phyloP scores from a whole-genome alignment of 306 rosid species.

The Acmispon strigosus region DNA sequence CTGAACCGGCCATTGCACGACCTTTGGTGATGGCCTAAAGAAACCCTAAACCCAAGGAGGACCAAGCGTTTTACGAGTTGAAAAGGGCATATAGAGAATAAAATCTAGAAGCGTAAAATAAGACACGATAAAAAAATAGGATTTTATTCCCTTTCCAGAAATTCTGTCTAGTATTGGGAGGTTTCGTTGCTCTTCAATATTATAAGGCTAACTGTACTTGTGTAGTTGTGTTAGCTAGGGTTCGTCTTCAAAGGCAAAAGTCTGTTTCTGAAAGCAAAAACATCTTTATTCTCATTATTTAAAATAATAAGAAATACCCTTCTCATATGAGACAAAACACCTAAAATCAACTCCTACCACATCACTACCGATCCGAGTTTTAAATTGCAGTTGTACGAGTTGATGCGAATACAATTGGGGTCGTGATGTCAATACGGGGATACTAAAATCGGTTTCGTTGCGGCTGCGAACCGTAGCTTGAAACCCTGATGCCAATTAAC shows the following conservation, averaged over 20 bases:
- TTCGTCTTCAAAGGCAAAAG: neutral
- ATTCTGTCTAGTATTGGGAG: conserved; percentile 13
- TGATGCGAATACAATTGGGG: too few species aligned
- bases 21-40: conserved; percentile 31
- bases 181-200: neutral
- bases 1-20: conserved; percentile 81
- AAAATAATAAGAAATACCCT: too few species aligned
- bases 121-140: conserved; percentile 22
- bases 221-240: neutral
- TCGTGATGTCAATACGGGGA: too few species aligned
- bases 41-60: conserved; percentile 1
- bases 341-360: too few species aligned
- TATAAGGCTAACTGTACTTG: neutral
- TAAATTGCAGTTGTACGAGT: too few species aligned
- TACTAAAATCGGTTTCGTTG: too few species aligned
- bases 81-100: conserved; percentile 23
- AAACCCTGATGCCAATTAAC: too few species aligned
- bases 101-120: conserved; percentile 35
- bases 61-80: neutral
- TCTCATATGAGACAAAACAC: too few species aligned
- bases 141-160: conserved; percentile 45
- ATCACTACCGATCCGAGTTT: too few species aligned
- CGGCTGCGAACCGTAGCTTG: too few species aligned
- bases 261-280: too few species aligned
- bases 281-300: too few species aligned